These are phyloP conservation scores for Benincasa hispida DNA, from an alignment of 306 rosid genomes.

Conservation along the genomic window DNA sequence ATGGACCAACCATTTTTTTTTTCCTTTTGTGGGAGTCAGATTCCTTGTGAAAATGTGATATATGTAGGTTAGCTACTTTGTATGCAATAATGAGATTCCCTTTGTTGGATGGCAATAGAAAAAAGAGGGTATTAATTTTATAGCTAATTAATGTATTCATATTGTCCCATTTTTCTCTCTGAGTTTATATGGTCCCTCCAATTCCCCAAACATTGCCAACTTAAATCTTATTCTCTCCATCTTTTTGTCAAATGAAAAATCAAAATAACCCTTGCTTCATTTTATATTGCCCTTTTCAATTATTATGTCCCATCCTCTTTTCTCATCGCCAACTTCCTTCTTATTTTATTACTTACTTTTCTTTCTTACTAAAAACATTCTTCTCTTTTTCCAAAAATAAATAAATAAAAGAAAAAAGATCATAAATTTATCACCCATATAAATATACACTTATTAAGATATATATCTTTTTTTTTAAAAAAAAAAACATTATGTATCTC, in stretches of 20 bases:
- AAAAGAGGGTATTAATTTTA: not conserved
- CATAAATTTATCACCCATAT: too few relatives aligned
- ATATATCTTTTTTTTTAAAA: too few relatives aligned
- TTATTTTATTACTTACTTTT: not conserved
- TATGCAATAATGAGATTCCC: not conserved
- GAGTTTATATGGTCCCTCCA: not conserved
- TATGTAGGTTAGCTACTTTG: not conserved
- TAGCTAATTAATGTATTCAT: not conserved
- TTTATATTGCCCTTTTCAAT: not conserved
- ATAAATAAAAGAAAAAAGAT: too few relatives aligned
- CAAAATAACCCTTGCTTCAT: not conserved
- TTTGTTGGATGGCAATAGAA: not conserved
- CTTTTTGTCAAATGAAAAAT: too few relatives aligned
- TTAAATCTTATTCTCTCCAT: not conserved
- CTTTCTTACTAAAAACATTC: not conserved
- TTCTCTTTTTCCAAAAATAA: too few relatives aligned
- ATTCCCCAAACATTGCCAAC: not conserved
- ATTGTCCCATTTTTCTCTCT: not conserved
- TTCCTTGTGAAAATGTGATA: not conserved
- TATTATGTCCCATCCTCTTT: not conserved
- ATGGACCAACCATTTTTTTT: too few relatives aligned
- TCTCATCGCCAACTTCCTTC: not conserved
- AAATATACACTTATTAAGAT: too few relatives aligned
- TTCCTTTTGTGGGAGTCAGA: too few relatives aligned
- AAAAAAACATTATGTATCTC: too few relatives aligned